Evolutionary conservation across 2,329 filamentous ascomycete species (phyloP).

Genomic region (Berkeleyomyces basicola): DNA sequence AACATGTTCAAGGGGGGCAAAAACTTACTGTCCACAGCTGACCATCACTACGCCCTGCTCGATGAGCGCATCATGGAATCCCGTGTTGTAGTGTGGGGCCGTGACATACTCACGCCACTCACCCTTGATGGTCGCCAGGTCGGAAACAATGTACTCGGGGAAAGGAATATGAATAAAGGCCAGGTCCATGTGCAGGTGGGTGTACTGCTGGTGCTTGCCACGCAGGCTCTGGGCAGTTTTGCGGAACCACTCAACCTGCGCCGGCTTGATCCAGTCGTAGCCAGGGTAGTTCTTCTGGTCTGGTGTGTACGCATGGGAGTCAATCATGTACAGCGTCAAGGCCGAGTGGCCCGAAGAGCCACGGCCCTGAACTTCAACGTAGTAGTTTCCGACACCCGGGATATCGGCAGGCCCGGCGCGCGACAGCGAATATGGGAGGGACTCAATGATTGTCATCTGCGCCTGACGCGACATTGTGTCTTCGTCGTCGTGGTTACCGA

Average conservation of each 20-base stretch:
- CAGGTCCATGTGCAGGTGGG: conserved; percentile 83
- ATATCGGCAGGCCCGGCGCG: conserved; percentile 65
- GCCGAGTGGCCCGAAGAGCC: conserved; percentile 72
- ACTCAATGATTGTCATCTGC: conserved; percentile 75
- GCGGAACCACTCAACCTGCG: conserved; percentile 89
- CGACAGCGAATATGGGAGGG: conserved; percentile 80
- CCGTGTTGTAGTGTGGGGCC: conserved; percentile 74
- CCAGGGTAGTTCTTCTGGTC: conserved; percentile 78
- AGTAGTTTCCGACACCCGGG: conserved; percentile 89
- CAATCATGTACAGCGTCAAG: conserved; percentile 83
- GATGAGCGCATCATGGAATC: conserved; percentile 80
- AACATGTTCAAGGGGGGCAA: neutral
- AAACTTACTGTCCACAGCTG: conserved; percentile 71
- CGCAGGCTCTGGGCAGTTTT: conserved; percentile 58
- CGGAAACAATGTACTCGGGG: conserved; percentile 59
- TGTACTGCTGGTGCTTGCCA: conserved; percentile 66
- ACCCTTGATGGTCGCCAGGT: conserved; percentile 41
- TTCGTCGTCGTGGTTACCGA: conserved; percentile 96
- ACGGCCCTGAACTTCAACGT: conserved; percentile 72
- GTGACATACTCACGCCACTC: conserved; percentile 71
- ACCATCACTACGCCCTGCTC: conserved; percentile 75
- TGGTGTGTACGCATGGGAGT: conserved; percentile 82
- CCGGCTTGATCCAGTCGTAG: conserved; percentile 93
- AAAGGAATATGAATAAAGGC: conserved; percentile 96
- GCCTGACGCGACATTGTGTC: conserved; percentile 56